Evolutionary conservation across 208 protist genomes (phyloP).

Genomic region (Leishmania braziliensis): DNA sequence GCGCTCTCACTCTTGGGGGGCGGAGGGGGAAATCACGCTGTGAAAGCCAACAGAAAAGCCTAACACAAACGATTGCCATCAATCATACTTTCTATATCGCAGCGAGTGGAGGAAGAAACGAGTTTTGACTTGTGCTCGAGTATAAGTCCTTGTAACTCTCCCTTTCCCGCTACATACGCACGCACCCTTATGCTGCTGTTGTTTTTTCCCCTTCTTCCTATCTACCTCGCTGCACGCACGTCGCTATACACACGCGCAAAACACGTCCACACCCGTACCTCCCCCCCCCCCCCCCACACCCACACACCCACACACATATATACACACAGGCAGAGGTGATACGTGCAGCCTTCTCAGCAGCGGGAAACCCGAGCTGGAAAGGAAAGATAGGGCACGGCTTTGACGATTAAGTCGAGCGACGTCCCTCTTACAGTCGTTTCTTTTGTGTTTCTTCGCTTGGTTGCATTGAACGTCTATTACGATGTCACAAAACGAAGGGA

Average conservation of each 20-base stretch:
- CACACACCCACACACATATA: no score
- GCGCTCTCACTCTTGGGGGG: neutral
- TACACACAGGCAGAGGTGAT: neutral
- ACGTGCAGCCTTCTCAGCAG: neutral
- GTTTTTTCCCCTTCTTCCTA: neutral
- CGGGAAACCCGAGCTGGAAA: neutral
- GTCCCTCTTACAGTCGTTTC: neutral
- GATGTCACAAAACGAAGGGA: slow-evolving; percentile 14
- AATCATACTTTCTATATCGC: neutral
- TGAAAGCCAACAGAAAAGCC: neutral
- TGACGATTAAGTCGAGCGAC: neutral
- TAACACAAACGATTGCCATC: neutral
- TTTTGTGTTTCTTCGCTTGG: neutral
- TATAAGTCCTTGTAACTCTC: neutral
- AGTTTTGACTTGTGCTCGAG: neutral
- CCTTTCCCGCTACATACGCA: neutral
- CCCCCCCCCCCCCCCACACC: no score
- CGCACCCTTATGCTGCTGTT: neutral
- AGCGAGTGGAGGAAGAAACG: neutral
- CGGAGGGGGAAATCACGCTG: neutral
- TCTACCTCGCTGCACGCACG: neutral
- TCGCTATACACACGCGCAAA: neutral
- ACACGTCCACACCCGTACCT: no score
- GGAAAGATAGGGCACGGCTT: neutral
- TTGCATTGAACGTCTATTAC: neutral